A percentile compares a stretch with the other conserved stretches of the same genome.
These are phyloP conservation scores for Xylaria venustula DNA, from an alignment of 495 filamentous ascomycete genomes.

Conservation along the genomic window DNA sequence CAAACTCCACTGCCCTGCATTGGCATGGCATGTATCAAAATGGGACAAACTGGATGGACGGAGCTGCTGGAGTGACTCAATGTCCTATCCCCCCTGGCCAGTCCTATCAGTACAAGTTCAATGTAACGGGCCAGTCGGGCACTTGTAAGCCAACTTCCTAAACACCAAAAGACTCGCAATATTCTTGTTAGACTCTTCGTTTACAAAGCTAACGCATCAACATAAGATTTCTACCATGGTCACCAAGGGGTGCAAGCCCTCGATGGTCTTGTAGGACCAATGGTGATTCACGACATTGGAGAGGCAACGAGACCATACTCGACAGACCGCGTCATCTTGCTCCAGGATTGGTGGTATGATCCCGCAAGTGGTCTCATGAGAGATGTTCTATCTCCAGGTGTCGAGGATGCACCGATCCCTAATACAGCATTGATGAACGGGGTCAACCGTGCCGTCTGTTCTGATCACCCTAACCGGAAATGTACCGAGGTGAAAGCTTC, in stretches of 20 bases:
- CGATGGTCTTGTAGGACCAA: constrained; percentile 57
- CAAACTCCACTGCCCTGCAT: constrained; percentile 54
- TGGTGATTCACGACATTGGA: constrained; percentile 51
- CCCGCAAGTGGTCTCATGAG: constrained; percentile 46
- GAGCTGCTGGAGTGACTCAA: constrained; percentile 60
- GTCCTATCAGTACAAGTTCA: constrained; percentile 47
- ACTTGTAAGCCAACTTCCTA: constrained; percentile 33
- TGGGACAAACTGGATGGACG: constrained; percentile 62
- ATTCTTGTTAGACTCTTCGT: background rate
- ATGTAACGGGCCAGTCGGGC: constrained; percentile 41
- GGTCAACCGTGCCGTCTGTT: constrained; percentile 47
- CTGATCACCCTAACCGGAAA: constrained; percentile 38
- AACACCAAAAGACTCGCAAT: too few species aligned
- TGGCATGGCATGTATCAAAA: constrained; percentile 69
- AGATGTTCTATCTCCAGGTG: constrained; percentile 50
- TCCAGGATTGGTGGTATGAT: constrained; percentile 61
- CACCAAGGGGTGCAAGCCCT: constrained; percentile 41
- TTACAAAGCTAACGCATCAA: constrained; percentile 25
- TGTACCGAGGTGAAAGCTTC: constrained; percentile 46
- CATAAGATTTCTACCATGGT: constrained; percentile 39
- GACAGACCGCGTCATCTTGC: constrained; percentile 53
- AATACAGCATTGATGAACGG: constrained; percentile 69
- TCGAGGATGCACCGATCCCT: constrained; percentile 58
- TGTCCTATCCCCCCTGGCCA: constrained; percentile 62
- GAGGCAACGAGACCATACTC: constrained; percentile 46